A percentile compares a stretch with the other conserved stretches of the same genome.
Evolutionary conservation across 1,284 basidiomycete species (phyloP).

Genomic region (Trametes sp.): DNA sequence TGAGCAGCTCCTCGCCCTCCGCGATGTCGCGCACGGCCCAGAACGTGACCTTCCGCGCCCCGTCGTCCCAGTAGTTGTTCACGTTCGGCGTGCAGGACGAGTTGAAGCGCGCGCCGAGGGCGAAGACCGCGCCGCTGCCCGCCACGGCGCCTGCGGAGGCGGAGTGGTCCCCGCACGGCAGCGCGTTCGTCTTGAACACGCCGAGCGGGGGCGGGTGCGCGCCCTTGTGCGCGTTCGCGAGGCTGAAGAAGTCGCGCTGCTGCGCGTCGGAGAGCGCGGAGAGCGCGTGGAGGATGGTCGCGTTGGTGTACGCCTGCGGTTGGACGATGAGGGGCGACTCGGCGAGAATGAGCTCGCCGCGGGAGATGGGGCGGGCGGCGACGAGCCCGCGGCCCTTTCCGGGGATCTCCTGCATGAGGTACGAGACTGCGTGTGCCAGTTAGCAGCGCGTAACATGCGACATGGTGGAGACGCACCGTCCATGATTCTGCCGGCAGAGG

Average conservation of each 20-base stretch:
- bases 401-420: slow-evolving; percentile 21
- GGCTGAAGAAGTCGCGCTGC: slow-evolving; percentile 34
- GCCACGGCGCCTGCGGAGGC: background rate
- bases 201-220: slow-evolving; percentile 31
- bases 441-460: background rate
- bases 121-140: slow-evolving; percentile 29
- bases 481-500: background rate
- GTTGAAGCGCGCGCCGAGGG: slow-evolving; percentile 38
- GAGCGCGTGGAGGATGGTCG: slow-evolving; percentile 30
- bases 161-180: slow-evolving; percentile 33
- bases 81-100: slow-evolving; percentile 41
- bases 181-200: slow-evolving; percentile 38
- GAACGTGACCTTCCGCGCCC: slow-evolving; percentile 32
- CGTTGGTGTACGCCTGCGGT: slow-evolving; percentile 24
- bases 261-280: slow-evolving; percentile 29
- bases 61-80: slow-evolving; percentile 37
- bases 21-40: slow-evolving; percentile 46
- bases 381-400: slow-evolving; percentile 29
- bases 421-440: background rate
- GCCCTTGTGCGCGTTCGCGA: slow-evolving; percentile 29
- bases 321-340: slow-evolving; percentile 20
- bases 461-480: background rate
- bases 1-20: slow-evolving; percentile 65
- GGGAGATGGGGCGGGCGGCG: slow-evolving; percentile 17
- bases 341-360: slow-evolving; percentile 23